These are phyloP conservation scores for Neohortaea acidophila DNA, from an alignment of 495 filamentous ascomycete species.

Conservation along the genomic window DNA sequence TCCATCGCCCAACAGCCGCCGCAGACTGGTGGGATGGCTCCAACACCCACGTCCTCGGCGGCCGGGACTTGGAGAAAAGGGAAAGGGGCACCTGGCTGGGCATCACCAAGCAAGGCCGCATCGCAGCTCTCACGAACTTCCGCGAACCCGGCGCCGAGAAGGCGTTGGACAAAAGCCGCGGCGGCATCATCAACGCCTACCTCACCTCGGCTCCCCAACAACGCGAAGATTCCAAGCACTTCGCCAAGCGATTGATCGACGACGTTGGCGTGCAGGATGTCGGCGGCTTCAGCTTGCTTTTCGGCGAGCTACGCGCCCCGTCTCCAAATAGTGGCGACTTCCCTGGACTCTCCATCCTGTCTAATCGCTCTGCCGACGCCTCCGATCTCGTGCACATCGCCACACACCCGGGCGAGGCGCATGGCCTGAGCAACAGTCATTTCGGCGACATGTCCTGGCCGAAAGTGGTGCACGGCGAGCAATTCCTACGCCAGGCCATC, in stretches of 20 bases:
- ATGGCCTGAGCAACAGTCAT: slow-evolving; percentile 75
- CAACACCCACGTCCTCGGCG: slow-evolving; percentile 45
- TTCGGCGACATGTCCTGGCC: slow-evolving; percentile 64
- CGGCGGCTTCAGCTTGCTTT: slow-evolving; percentile 86
- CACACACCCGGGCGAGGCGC: slow-evolving; percentile 40
- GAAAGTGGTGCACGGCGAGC: slow-evolving; percentile 55
- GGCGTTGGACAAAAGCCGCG: slow-evolving; percentile 51
- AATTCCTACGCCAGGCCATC: slow-evolving; percentile 34
- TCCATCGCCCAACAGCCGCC: slow-evolving; percentile 69
- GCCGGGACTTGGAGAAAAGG: slow-evolving; percentile 49
- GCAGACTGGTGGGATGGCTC: slow-evolving; percentile 70
- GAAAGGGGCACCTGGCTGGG: slow-evolving; percentile 86
- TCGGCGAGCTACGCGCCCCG: slow-evolving; percentile 51
- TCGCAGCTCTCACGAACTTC: slow-evolving; percentile 91
- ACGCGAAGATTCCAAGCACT: slow-evolving; percentile 38
- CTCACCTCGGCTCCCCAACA: slow-evolving; percentile 34
- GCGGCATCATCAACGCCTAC: slow-evolving; percentile 77
- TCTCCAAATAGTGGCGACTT: slow-evolving; percentile 19
- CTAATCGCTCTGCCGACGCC: slow-evolving; percentile 54
- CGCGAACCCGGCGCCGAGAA: slow-evolving; percentile 54
- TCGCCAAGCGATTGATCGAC: slow-evolving; percentile 54
- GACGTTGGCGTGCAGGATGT: slow-evolving; percentile 54
- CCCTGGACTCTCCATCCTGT: slow-evolving; percentile 57
- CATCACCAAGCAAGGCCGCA: slow-evolving; percentile 64
- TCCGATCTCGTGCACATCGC: slow-evolving; percentile 8